Percentiles rank a stretch among this genome's conserved stretches.
Evolutionary conservation across 441 rosid genomes (phyloP).

Genomic region (Gossypium gossypioides): DNA sequence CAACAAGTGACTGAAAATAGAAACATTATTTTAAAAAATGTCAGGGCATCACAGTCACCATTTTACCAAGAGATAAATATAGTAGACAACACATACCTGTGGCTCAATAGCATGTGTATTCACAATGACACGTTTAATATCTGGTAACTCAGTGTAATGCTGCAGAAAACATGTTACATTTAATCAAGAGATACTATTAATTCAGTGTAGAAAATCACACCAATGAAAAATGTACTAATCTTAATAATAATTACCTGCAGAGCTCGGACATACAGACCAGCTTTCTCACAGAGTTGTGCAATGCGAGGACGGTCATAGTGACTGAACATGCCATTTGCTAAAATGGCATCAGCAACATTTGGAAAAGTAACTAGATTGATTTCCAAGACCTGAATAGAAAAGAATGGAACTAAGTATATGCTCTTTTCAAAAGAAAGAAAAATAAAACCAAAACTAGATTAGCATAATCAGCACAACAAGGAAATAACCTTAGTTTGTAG

Average conservation of each 20-base stretch:
- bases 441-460: not conserved
- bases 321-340: slow-evolving; percentile 97
- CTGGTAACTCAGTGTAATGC: slow-evolving; percentile 79
- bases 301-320: slow-evolving; percentile 94
- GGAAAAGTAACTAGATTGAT: slow-evolving; percentile 97
- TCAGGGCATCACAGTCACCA: not conserved
- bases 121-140: slow-evolving; percentile 78
- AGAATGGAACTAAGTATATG: slow-evolving; percentile 15
- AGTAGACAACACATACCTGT: slow-evolving; percentile 40
- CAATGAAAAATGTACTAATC: not conserved
- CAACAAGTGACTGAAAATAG: slow-evolving; percentile 72
- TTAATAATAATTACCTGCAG: slow-evolving; percentile 49
- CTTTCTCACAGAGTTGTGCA: slow-evolving; percentile 97
- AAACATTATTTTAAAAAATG: not conserved
- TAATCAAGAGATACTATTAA: not conserved
- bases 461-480: not conserved
- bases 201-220: slow-evolving; percentile 6
- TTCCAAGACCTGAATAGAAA: slow-evolving; percentile 63
- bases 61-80: slow-evolving; percentile 10
- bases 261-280: slow-evolving; percentile 83
- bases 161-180: slow-evolving; percentile 28
- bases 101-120: slow-evolving; percentile 91
- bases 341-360: slow-evolving; percentile 96
- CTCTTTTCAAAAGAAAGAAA: not conserved
- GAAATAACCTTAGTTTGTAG: slow-evolving; percentile 81